Evolutionary conservation across 345 rosid genomes (phyloP).

Genomic region (Boechera stricta): DNA sequence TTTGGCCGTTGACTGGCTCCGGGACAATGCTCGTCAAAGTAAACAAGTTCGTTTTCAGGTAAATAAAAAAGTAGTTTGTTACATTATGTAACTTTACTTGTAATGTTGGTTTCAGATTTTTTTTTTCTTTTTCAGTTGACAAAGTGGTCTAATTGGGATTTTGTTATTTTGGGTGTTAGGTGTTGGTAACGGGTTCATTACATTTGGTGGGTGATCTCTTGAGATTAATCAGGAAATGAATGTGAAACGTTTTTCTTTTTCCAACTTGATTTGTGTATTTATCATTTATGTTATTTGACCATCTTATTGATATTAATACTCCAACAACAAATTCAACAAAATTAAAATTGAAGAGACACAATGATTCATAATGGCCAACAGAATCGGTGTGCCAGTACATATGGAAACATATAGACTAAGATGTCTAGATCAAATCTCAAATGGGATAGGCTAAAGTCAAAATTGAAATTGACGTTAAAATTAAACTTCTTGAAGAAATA

Average conservation of each 20-base stretch:
- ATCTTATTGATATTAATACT: no score
- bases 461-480: no score
- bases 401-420: no score
- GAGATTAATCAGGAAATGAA: constrained; percentile 72
- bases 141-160: constrained; percentile 11
- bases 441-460: no score
- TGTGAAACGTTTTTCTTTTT: not conserved
- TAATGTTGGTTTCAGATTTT: not conserved
- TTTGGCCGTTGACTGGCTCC: constrained; percentile 82
- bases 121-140: not conserved
- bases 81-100: not conserved
- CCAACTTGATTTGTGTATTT: no score
- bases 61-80: constrained; percentile 1
- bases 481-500: no score
- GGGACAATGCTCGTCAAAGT: constrained; percentile 69
- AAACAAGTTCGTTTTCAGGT: constrained; percentile 76
- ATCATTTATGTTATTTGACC: no score
- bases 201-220: constrained; percentile 93
- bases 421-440: no score
- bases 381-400: no score
- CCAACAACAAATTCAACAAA: no score
- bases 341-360: no score
- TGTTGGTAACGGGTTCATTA: constrained; percentile 86
- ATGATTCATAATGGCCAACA: no score
- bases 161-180: constrained; percentile 50